Evolutionary conservation across 768 basidiomycete genomes (phyloP).

Genomic region (Collybia sp.): DNA sequence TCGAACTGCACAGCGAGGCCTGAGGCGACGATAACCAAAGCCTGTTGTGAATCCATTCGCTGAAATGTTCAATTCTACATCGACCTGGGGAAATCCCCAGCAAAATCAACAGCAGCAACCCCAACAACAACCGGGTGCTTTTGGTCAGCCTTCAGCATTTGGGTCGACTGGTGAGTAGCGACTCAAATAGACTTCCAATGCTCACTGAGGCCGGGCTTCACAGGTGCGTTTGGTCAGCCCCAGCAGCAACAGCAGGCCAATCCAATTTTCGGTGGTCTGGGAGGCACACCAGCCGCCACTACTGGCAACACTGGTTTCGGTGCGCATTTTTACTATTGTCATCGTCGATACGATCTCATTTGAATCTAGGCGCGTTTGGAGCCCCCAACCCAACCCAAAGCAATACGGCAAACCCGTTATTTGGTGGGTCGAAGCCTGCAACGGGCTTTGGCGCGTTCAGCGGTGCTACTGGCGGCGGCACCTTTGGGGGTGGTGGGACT

Average conservation of each 20-base stretch:
- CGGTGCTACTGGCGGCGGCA: conserved; percentile 36
- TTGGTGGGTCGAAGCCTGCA: conserved; percentile 65
- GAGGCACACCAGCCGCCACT: conserved; percentile 25
- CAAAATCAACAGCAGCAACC: conserved; percentile 61
- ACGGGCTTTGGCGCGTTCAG: conserved; percentile 77
- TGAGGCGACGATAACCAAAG: conserved; percentile 8
- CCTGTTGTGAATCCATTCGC: conserved; percentile 7
- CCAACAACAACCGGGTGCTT: conserved; percentile 51
- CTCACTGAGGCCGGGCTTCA: conserved; percentile 41
- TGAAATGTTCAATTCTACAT: conserved; percentile 63
- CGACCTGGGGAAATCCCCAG: conserved; percentile 66
- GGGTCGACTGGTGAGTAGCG: conserved; percentile 46
- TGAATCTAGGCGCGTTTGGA: conserved; percentile 41
- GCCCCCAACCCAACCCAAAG: conserved; percentile 28
- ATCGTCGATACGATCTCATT: conserved; percentile 7
- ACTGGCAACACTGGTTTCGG: conserved; percentile 36
- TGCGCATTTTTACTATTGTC: conserved; percentile 22
- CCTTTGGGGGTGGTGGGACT: conserved; percentile 46
- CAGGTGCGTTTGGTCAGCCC: conserved; percentile 56
- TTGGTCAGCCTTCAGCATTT: conserved; percentile 69
- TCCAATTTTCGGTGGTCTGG: conserved; percentile 76
- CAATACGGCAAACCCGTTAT: conserved; percentile 39
- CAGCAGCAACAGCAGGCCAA: conserved; percentile 62
- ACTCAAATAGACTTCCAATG: conserved; percentile 15
- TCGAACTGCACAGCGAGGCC: conserved; percentile 11